These are phyloP conservation scores for Serendipita vermifera DNA, from an alignment of 768 basidiomycete genomes.

Conservation along the genomic window DNA sequence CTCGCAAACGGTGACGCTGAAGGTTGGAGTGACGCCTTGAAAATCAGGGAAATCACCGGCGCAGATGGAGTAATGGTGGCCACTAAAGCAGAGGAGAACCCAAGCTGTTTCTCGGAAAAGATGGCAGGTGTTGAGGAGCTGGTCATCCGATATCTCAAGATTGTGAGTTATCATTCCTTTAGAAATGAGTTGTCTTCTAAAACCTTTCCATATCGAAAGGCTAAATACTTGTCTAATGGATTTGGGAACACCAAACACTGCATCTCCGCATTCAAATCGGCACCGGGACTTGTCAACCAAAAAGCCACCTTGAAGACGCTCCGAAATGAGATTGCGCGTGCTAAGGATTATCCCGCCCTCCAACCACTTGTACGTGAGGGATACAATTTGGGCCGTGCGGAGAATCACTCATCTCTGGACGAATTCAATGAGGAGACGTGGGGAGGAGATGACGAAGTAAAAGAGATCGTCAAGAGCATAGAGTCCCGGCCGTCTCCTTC, in stretches of 20 bases:
- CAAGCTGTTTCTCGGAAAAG: conserved; percentile 67
- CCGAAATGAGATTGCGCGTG: conserved; percentile 39
- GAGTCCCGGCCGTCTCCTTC: conserved; percentile 24
- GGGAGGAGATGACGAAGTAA: conserved; percentile 52
- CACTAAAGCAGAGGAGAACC: conserved; percentile 85
- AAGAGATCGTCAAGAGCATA: conserved; percentile 40
- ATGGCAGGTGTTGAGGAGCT: conserved; percentile 54
- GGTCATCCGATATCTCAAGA: conserved; percentile 55
- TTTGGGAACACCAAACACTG: conserved; percentile 85
- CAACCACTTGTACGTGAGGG: background rate
- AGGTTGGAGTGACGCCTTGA: conserved; percentile 63
- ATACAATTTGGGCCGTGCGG: background rate
- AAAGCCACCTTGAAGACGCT: conserved; percentile 48
- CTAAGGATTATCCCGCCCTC: conserved; percentile 39
- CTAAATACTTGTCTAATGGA: conserved; percentile 62
- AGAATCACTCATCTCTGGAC: conserved; percentile 19
- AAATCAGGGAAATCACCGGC: conserved; percentile 60
- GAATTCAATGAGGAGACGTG: conserved; percentile 38
- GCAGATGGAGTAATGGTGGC: conserved; percentile 95
- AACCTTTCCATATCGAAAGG: conserved; percentile 28
- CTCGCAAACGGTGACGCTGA: conserved; percentile 89
- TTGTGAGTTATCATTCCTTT: conserved; percentile 36
- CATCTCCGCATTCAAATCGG: conserved; percentile 60
- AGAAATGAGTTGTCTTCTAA: background rate
- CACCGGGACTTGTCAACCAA: conserved; percentile 38